A percentile compares a stretch with the other conserved stretches of the same genome.
Evolutionary conservation across 768 basidiomycete genomes (phyloP).

Genomic region (Boletellus sp.): DNA sequence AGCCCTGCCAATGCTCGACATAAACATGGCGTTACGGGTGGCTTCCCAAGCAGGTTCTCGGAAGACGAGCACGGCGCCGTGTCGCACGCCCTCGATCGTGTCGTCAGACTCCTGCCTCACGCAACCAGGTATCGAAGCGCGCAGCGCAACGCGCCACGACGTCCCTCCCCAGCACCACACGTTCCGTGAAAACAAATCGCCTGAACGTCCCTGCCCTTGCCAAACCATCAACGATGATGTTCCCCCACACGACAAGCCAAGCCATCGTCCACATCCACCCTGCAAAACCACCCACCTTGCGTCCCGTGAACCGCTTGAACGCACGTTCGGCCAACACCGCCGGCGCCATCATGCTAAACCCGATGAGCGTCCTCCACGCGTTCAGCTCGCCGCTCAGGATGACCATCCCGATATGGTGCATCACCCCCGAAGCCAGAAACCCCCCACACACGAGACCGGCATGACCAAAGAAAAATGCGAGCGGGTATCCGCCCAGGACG

Average conservation of each 20-base stretch:
- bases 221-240: constrained; percentile 20
- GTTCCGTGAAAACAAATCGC: not conserved
- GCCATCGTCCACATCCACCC: constrained; percentile 35
- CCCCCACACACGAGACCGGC: constrained; percentile 47
- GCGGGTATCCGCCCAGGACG: constrained; percentile 26
- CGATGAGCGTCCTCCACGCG: constrained; percentile 37
- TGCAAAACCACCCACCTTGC: constrained; percentile 24
- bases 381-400: constrained; percentile 49
- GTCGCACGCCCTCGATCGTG: too few species aligned
- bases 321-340: constrained; percentile 44
- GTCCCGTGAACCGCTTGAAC: constrained; percentile 22
- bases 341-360: constrained; percentile 53
- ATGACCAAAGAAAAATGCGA: constrained; percentile 41
- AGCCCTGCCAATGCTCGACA: too few species aligned
- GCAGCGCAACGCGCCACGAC: too few species aligned
- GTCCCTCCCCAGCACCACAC: too few species aligned
- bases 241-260: constrained; percentile 26
- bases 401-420: constrained; percentile 52
- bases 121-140: too few species aligned
- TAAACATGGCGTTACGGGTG: too few species aligned
- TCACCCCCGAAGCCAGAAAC: constrained; percentile 51
- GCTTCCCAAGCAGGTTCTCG: too few species aligned
- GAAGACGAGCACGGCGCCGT: too few species aligned
- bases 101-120: too few species aligned
- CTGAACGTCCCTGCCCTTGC: constrained; percentile 12